A percentile compares a stretch with the other conserved stretches of the same genome.
Conservation (phyloP, 2,329 filamentous ascomycete species). For the Diplocarpon mali region DNA sequence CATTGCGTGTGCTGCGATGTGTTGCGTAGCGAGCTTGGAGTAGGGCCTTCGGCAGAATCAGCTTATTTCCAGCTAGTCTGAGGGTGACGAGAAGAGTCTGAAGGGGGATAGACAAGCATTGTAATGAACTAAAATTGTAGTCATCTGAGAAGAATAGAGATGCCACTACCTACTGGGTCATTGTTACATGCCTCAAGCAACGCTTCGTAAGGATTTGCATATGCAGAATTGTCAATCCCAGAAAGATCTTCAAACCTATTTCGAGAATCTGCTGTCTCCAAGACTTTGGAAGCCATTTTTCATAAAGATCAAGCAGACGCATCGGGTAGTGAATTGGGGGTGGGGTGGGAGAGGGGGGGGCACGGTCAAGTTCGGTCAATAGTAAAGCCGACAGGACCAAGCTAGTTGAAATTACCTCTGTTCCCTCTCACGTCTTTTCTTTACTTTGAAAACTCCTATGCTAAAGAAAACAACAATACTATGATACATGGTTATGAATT, state of each 20-base stretch:
- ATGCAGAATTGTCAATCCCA: slow-evolving; percentile 22
- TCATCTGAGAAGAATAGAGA: background rate
- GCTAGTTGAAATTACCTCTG: no score
- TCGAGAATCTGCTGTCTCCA: slow-evolving; percentile 17
- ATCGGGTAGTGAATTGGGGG: no score
- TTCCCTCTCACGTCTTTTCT: no score
- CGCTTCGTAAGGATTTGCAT: slow-evolving; percentile 27
- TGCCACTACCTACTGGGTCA: slow-evolving; percentile 21
- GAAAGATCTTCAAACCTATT: slow-evolving; percentile 28
- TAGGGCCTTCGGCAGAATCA: slow-evolving; percentile 11
- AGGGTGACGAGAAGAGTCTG: background rate
- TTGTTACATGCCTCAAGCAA: slow-evolving; percentile 26
- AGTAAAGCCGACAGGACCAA: no score
- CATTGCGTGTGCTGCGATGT: slow-evolving; percentile 67
- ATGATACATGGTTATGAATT: no score
- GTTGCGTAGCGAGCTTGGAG: slow-evolving; percentile 43
- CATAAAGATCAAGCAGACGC: no score
- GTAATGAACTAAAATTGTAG: no score
- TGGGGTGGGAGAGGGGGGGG: no score
- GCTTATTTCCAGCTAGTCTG: background rate
- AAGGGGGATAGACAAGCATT: no score
- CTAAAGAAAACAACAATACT: no score
- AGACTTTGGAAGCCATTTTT: slow-evolving; percentile 2
- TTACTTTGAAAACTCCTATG: no score
- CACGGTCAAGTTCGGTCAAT: no score